Evolutionary conservation across 2,329 filamentous ascomycete species (phyloP), one percentile per base, ranked within the genome.

Genomic region (Nigrospora sphaerica): DNA sequence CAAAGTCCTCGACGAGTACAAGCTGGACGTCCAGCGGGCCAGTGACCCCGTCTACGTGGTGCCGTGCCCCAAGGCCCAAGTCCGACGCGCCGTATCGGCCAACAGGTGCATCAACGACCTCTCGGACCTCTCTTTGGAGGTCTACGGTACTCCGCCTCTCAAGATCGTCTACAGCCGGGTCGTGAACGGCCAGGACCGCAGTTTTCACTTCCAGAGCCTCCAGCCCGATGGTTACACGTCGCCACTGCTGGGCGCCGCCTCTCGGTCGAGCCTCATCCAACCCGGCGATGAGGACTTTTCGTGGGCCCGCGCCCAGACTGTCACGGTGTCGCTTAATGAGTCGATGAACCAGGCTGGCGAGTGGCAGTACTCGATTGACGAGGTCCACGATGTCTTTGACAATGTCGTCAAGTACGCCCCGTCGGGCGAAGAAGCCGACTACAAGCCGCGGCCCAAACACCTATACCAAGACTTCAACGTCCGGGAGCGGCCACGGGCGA

Each of bases 151-250:
- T 0, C 88, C 95, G 3, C 93, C 93, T 3, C 73, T 98, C 53
- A 91, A 91, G 62, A 87, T 98, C 56, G 88, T 88, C 56, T 98
- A 98, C 66, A 93, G 88, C 57, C 85, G 90, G 45, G 85, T 83
- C 7, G 83, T 95, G 55, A 95, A 97, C 56, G 81, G 83, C 50
- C 85, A 87, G 52, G 83, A 95, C 53, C 83, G 85, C 56, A 88
- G 87, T 49, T 89, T 91, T 54, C 89, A 92, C 52, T 92, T 95
- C 56, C 91, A 97, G 65, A 95, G 88, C 58, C 81, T 98, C 39
- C 91, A 95, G 57, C 91, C 93, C 0, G 90, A 96, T 42, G 87
- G 88, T 33, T 85, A 91, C 57, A 74, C 78, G 3, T 95, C 89
- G 1, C 89, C 90, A 1, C 71, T 95, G 33, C 68, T 86, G n/a